phyloP scores from a whole-genome alignment of 2,329 filamentous ascomycete species.

The Teratosphaeria gauchensis region DNA sequence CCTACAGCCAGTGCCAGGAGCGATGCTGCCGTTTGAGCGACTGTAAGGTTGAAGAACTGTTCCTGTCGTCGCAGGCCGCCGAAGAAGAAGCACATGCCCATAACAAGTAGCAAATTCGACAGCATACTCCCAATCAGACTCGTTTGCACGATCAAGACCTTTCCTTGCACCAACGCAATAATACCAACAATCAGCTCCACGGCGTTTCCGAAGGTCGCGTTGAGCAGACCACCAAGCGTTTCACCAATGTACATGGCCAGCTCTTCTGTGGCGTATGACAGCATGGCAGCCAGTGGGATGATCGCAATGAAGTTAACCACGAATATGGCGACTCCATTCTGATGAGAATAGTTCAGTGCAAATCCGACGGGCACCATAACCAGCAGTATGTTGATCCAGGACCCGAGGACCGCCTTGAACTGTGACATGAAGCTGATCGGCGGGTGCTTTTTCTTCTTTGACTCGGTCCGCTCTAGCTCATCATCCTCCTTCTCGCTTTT shows the following conservation, averaged over 20 bases:
- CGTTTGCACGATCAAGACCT: constrained; percentile 82
- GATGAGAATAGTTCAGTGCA: constrained; percentile 55
- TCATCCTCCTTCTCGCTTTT: constrained; percentile 9
- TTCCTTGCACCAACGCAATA: constrained; percentile 63
- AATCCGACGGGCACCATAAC: constrained; percentile 70
- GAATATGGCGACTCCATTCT: constrained; percentile 55
- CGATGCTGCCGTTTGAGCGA: constrained; percentile 80
- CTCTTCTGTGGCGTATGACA: constrained; percentile 85
- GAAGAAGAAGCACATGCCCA: constrained; percentile 90
- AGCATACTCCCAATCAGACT: constrained; percentile 87
- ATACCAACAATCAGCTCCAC: constrained; percentile 53
- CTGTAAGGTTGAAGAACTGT: constrained; percentile 85
- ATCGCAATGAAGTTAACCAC: constrained; percentile 91
- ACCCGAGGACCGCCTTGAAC: constrained; percentile 65
- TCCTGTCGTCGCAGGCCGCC: constrained; percentile 65
- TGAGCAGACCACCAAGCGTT: constrained; percentile 77
- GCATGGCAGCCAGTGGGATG: constrained; percentile 75
- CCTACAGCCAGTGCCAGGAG: constrained; percentile 70
- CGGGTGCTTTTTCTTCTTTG: constrained; percentile 17
- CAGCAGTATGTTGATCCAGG: constrained; percentile 78
- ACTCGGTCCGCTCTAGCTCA: constrained; percentile 13
- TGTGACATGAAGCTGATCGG: constrained; percentile 36
- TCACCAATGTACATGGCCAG: constrained; percentile 70
- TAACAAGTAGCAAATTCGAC: constrained; percentile 77
- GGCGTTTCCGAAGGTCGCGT: constrained; percentile 73